Evolutionary conservation across 176 grass and related monocot species (phyloP).

Genomic region (Chloris gayana): DNA sequence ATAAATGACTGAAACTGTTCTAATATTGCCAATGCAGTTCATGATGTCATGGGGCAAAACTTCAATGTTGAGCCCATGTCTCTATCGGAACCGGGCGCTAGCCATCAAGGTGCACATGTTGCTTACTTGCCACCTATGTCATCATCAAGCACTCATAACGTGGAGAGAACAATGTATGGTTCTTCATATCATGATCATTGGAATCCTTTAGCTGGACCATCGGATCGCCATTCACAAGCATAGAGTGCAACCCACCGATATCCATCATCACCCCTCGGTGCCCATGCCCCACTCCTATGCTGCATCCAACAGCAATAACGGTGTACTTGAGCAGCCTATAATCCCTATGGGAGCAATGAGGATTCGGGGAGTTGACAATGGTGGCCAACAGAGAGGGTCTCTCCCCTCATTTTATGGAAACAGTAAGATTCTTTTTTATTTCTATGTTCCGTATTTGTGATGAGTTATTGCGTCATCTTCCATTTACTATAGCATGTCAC

Average conservation of each 20-base stretch:
- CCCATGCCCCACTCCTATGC: constrained; percentile 34
- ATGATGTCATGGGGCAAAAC: constrained; percentile 50
- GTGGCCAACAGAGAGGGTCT: constrained; percentile 41
- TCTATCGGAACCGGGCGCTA: constrained; percentile 22
- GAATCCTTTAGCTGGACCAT: constrained; percentile 42
- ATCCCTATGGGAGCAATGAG: constrained; percentile 31
- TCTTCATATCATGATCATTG: constrained; percentile 56
- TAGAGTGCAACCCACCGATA: constrained; percentile 39
- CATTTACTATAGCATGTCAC: neutral
- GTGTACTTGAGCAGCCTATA: constrained; percentile 41
- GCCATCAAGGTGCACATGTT: constrained; percentile 46
- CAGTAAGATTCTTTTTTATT: constrained; percentile 35
- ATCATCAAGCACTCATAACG: constrained; percentile 35
- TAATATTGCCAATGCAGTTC: constrained; percentile 50
- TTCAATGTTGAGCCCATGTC: constrained; percentile 28
- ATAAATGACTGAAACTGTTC: neutral
- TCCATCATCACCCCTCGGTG: constrained; percentile 47
- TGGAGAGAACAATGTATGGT: constrained; percentile 40
- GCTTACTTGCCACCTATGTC: constrained; percentile 49
- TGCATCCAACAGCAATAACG: constrained; percentile 39
- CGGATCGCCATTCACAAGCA: constrained; percentile 31
- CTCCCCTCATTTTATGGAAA: constrained; percentile 48
- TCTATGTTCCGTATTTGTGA: neutral
- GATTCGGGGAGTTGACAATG: constrained; percentile 34
- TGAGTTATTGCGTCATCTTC: neutral